phyloP scores from a whole-genome alignment of 2,329 filamentous ascomycete species.

The Colletotrichum incanum region DNA sequence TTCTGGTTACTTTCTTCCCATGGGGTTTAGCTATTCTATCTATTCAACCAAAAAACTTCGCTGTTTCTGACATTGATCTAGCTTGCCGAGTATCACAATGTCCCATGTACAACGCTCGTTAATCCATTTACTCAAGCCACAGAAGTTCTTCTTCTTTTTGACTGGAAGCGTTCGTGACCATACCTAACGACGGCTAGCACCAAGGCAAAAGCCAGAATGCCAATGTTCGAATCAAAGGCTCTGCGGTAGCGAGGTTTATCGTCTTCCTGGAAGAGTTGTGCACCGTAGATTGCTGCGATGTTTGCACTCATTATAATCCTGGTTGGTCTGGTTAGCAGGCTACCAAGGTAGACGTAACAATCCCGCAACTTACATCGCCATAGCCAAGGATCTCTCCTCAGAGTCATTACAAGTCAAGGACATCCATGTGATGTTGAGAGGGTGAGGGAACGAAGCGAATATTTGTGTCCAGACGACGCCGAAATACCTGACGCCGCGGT shows the following conservation, averaged over 20 bases:
- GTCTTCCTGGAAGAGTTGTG: conserved; percentile 71
- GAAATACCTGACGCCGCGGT: conserved; percentile 64
- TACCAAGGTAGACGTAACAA: background rate
- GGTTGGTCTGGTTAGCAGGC: background rate
- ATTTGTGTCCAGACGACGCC: conserved; percentile 71
- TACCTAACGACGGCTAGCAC: conserved; percentile 58
- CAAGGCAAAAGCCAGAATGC: conserved; percentile 61
- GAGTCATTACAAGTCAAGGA: conserved; percentile 70
- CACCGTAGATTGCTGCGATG: conserved; percentile 73
- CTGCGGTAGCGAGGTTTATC: conserved; percentile 67
- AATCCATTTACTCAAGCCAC: background rate
- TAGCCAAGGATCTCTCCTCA: conserved; percentile 71
- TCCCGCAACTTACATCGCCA: conserved; percentile 65
- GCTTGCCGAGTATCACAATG: no score
- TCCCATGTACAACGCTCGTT: background rate
- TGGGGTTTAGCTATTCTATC: no score
- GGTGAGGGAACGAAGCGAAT: conserved; percentile 69
- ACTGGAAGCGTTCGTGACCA: conserved; percentile 56
- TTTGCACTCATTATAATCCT: conserved; percentile 75
- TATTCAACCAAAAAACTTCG: no score
- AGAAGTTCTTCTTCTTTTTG: background rate
- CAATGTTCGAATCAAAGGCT: conserved; percentile 64
- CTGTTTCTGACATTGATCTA: no score
- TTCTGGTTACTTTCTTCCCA: no score
- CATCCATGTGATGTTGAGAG: conserved; percentile 74